These are phyloP conservation scores for Gymnopus androsaceus DNA, from an alignment of 1,284 basidiomycete genomes.

Conservation along the genomic window DNA sequence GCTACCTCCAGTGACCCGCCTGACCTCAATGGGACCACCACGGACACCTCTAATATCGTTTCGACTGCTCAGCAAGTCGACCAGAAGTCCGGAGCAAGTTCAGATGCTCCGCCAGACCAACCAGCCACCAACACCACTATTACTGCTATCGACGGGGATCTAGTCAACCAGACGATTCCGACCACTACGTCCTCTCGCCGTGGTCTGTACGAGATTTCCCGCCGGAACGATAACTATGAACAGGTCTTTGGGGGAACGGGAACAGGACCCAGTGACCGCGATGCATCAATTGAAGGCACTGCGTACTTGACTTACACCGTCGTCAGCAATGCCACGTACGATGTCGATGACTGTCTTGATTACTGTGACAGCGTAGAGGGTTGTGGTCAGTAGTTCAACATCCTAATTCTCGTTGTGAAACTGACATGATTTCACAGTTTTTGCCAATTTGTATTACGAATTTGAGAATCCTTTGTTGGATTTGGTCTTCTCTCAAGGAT, in stretches of 20 bases:
- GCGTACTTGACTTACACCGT: constrained; percentile 43
- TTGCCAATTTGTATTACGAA: constrained; percentile 48
- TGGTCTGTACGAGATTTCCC: constrained; percentile 9
- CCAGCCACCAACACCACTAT: too few species aligned
- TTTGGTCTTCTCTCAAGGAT: constrained; percentile 37
- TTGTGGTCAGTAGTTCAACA: constrained; percentile 36
- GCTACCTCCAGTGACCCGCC: too few species aligned
- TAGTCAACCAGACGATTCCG: constrained; percentile 29
- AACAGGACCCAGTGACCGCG: constrained; percentile 32
- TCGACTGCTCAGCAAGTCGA: too few species aligned
- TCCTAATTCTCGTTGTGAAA: background rate
- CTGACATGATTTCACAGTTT: constrained; percentile 33
- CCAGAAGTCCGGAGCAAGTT: too few species aligned
- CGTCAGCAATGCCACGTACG: constrained; percentile 40
- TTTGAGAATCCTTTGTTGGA: constrained; percentile 42
- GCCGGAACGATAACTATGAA: constrained; percentile 32
- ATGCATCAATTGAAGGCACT: constrained; percentile 44
- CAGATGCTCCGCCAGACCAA: constrained; percentile 34
- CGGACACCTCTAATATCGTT: too few species aligned
- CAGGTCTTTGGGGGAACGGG: constrained; percentile 40
- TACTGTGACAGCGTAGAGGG: constrained; percentile 34
- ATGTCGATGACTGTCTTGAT: constrained; percentile 37
- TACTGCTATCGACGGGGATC: constrained; percentile 42
- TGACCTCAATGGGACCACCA: too few species aligned
- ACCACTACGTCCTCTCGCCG: constrained; percentile 9